Evolutionary conservation across 805 yeast genomes (phyloP).

Genomic region (Jamesozyma jinghongensis): DNA sequence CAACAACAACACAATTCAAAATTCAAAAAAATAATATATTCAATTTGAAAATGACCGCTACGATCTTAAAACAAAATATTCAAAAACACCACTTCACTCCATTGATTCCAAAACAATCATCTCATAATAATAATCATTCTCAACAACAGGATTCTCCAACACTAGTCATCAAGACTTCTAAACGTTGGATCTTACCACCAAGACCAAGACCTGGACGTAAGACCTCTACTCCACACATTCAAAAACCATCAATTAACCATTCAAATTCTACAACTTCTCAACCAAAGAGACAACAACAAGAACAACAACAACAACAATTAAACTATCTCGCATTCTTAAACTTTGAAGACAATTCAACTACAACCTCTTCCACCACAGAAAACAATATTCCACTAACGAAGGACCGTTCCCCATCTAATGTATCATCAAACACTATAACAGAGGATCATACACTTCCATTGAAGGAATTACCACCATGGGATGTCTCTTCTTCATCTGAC

Average conservation of each 20-base stretch:
- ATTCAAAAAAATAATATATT: no score
- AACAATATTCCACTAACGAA: background rate
- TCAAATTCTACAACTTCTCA: background rate
- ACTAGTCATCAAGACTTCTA: conserved; percentile 43
- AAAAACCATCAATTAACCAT: background rate
- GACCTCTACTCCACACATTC: conserved; percentile 24
- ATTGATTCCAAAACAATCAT: conserved; percentile 6
- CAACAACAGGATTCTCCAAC: conserved; percentile 1
- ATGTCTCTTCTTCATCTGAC: no score
- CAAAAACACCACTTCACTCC: conserved; percentile 11
- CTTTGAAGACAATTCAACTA: conserved; percentile 2
- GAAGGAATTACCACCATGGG: no score
- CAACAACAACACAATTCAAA: no score
- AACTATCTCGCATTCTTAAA: conserved; percentile 6
- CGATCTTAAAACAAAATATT: background rate
- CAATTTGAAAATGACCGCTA: no score
- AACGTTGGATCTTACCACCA: conserved; percentile 79
- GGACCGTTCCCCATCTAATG: background rate
- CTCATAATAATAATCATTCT: background rate
- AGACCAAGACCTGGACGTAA: conserved; percentile 69
- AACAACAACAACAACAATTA: background rate
- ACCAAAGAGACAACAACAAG: background rate
- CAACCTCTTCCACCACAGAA: background rate
- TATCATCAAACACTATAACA: background rate
- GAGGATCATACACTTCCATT: no score